Percentiles rank a stretch among this genome's conserved stretches.
Evolutionary conservation across 495 filamentous ascomycete genomes (phyloP).

Genomic region (Lindgomyces ingoldianus): DNA sequence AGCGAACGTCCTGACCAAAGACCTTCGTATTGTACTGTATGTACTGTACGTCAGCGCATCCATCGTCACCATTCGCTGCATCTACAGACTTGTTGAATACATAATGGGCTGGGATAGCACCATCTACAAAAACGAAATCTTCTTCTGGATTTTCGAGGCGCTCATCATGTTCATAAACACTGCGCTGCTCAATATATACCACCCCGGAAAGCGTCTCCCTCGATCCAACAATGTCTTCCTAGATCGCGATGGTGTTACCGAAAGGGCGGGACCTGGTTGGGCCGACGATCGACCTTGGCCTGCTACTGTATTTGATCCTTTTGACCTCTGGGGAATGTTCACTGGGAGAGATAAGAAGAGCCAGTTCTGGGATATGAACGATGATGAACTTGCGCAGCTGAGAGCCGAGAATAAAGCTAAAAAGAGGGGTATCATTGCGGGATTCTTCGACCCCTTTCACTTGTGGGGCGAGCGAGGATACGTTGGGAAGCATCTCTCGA

Average conservation of each 20-base stretch:
- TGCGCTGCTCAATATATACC: constrained; percentile 39
- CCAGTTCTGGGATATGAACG: constrained; percentile 42
- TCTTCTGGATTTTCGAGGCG: constrained; percentile 48
- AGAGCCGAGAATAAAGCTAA: constrained; percentile 29
- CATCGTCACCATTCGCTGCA: constrained; percentile 44
- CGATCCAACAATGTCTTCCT: constrained; percentile 38
- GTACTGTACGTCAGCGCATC: constrained; percentile 40
- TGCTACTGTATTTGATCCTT: constrained; percentile 40
- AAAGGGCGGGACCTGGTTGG: constrained; percentile 43
- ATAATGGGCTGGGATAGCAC: constrained; percentile 35
- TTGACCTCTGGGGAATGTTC: constrained; percentile 40
- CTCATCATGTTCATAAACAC: constrained; percentile 45
- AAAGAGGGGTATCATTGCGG: constrained; percentile 19
- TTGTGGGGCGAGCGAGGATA: constrained; percentile 29
- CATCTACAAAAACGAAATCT: constrained; percentile 42
- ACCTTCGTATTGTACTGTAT: constrained; percentile 58
- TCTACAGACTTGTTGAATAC: constrained; percentile 43
- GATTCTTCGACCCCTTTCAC: constrained; percentile 30
- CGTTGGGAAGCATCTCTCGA: constrained; percentile 30
- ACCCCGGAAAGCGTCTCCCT: constrained; percentile 41
- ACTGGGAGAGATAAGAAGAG: constrained; percentile 39
- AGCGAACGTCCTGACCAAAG: constrained; percentile 54
- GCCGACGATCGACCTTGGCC: constrained; percentile 38
- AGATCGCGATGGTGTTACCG: constrained; percentile 38
- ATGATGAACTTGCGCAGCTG: constrained; percentile 26